These are phyloP conservation scores for Xylaria sp. DNA, from an alignment of 2,329 filamentous ascomycete genomes.

Conservation along the genomic window DNA sequence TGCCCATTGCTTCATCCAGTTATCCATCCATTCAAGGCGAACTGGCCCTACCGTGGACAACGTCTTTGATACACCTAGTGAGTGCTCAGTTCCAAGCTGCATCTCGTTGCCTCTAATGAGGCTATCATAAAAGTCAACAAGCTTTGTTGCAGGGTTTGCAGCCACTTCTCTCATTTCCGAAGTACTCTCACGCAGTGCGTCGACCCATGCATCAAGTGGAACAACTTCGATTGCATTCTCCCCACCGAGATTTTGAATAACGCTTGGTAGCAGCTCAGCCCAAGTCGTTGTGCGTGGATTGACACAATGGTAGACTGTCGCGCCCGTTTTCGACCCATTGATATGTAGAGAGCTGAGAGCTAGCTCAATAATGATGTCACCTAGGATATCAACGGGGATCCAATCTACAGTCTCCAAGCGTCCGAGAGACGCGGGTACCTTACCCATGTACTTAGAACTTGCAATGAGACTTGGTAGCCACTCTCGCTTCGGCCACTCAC, in stretches of 20 bases:
- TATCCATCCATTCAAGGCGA: constrained; percentile 28
- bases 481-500: constrained; percentile 40
- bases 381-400: constrained; percentile 40
- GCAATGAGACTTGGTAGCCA: constrained; percentile 45
- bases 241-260: constrained; percentile 20
- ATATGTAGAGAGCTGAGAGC: constrained; percentile 1
- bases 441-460: constrained; percentile 41
- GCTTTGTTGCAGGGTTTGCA: constrained; percentile 33
- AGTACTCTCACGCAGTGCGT: constrained; percentile 36
- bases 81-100: constrained; percentile 23
- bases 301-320: constrained; percentile 37
- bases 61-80: constrained; percentile 22
- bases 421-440: constrained; percentile 40
- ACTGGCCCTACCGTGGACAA: constrained; percentile 26
- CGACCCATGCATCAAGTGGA: constrained; percentile 34
- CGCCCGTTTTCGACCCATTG: constrained; percentile 1
- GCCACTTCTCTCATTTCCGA: constrained; percentile 23
- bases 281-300: constrained; percentile 40
- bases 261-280: constrained; percentile 26
- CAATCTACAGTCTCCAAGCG: constrained; percentile 36
- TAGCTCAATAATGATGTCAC: constrained; percentile 37
- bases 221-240: constrained; percentile 30
- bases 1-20: constrained; percentile 40
- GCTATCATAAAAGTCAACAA: constrained; percentile 36
- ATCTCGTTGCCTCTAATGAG: constrained; percentile 5